phyloP scores from a whole-genome alignment of 164 flowering plant species.

The Berberis vulgaris region DNA sequence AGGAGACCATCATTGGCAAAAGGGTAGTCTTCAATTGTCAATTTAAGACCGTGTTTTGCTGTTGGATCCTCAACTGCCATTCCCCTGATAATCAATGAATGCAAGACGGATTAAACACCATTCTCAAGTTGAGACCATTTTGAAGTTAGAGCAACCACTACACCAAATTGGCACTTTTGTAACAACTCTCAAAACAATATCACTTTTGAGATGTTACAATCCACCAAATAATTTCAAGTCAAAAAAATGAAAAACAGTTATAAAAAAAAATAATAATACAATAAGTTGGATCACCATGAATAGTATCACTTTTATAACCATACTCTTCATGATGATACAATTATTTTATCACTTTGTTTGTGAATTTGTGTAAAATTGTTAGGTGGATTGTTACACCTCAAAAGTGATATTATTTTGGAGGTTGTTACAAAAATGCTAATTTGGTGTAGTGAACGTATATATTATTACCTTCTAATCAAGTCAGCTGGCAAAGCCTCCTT shows the following conservation, averaged over 20 bases:
- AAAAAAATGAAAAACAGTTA: too few species aligned
- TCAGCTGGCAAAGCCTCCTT: slow-evolving; percentile 57
- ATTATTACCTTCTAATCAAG: slow-evolving; percentile 43
- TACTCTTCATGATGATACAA: too few species aligned
- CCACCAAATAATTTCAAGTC: too few species aligned
- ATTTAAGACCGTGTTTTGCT: slow-evolving; percentile 56
- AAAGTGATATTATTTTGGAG: not conserved
- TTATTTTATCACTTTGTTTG: too few species aligned
- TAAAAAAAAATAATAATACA: too few species aligned
- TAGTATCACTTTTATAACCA: too few species aligned
- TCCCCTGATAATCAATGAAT: slow-evolving; percentile 34
- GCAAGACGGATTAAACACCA: not conserved
- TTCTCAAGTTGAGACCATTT: not conserved
- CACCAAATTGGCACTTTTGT: not conserved
- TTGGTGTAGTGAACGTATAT: not conserved
- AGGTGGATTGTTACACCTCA: not conserved
- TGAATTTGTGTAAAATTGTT: not conserved
- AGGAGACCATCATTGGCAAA: slow-evolving; percentile 69
- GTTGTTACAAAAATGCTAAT: not conserved
- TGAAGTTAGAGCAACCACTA: not conserved
- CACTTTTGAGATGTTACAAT: too few species aligned
- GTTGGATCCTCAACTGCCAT: slow-evolving; percentile 66
- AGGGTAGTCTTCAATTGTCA: slow-evolving; percentile 65
- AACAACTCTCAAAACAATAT: too few species aligned
- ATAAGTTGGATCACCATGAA: too few species aligned